A percentile compares a stretch with the other conserved stretches of the same genome.
Conservation (phyloP, 129 eudicot species). For the Daucus carota region DNA sequence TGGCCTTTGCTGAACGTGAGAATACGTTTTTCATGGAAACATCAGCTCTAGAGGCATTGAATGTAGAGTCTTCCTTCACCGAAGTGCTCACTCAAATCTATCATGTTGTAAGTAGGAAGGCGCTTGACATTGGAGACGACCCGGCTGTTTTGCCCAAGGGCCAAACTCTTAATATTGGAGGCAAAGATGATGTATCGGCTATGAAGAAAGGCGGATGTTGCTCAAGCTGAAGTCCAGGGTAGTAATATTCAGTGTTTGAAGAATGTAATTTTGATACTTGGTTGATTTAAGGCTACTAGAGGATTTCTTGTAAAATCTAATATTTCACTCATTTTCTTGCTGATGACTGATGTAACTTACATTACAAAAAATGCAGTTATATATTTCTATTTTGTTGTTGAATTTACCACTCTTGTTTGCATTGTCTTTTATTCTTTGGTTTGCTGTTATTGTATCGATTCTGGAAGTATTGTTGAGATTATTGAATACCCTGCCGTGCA, state of each 20-base stretch:
- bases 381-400: not conserved
- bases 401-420: not conserved
- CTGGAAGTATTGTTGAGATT: not conserved
- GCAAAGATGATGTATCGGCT: slow-evolving; percentile 5
- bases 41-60: slow-evolving; percentile 8
- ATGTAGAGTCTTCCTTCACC: slow-evolving; percentile 1
- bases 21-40: slow-evolving; percentile 10
- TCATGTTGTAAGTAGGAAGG: slow-evolving; percentile 7
- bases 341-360: not conserved
- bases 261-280: slow-evolving; percentile 1
- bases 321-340: not conserved
- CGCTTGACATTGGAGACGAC: slow-evolving; percentile 1
- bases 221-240: not conserved
- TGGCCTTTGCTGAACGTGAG: slow-evolving; percentile 11
- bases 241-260: not conserved
- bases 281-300: not conserved
- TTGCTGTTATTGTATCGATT: not conserved
- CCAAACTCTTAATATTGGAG: not conserved
- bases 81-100: slow-evolving; percentile 8
- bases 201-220: not conserved
- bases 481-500: not conserved
- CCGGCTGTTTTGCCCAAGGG: slow-evolving; percentile 6
- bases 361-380: not conserved
- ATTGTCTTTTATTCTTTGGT: too few relatives aligned
- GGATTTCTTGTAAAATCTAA: not conserved